A percentile compares a stretch with the other conserved stretches of the same genome.
Evolutionary conservation across 1,284 basidiomycete genomes (phyloP).

Genomic region (Polyporus tsugae): DNA sequence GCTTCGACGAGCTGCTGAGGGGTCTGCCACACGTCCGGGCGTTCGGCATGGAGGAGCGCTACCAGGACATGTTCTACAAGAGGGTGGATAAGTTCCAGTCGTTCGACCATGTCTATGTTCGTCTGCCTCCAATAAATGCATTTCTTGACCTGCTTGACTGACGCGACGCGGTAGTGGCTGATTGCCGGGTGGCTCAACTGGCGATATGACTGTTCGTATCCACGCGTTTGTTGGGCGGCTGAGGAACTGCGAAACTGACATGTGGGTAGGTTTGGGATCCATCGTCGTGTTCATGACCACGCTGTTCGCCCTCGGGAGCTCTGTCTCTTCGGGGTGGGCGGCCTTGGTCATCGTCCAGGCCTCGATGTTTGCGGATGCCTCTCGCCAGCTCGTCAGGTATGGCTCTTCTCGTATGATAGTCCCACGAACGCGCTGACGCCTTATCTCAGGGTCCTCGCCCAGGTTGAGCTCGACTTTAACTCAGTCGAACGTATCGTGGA

Average conservation of each 20-base stretch:
- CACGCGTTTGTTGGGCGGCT: background rate
- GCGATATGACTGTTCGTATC: conserved; percentile 71
- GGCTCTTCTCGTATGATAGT: conserved; percentile 16
- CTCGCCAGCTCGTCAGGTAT: conserved; percentile 69
- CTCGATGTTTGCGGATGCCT: conserved; percentile 74
- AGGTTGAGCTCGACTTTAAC: conserved; percentile 79
- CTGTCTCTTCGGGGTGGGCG: conserved; percentile 74
- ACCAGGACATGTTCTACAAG: conserved; percentile 76
- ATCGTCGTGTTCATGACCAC: conserved; percentile 80
- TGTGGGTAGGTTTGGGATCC: conserved; percentile 69
- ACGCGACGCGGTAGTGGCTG: conserved; percentile 57
- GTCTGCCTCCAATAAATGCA: conserved; percentile 36
- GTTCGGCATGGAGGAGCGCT: conserved; percentile 81
- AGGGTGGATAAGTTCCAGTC: conserved; percentile 82
- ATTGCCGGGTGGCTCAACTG: conserved; percentile 74
- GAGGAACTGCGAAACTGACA: conserved; percentile 3
- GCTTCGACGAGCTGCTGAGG: conserved; percentile 81
- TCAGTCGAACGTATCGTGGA: conserved; percentile 87
- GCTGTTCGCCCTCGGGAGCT: conserved; percentile 72
- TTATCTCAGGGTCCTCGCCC: conserved; percentile 60
- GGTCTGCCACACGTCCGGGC: conserved; percentile 84
- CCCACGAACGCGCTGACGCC: conserved; percentile 5
- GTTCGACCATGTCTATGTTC: conserved; percentile 74
- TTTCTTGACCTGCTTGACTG: conserved; percentile 5
- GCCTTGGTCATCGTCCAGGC: conserved; percentile 85